A percentile compares a stretch with the other conserved stretches of the same genome.
These are phyloP conservation scores for Dothistroma pini DNA, from an alignment of 2,329 filamentous ascomycete species.

Conservation along the genomic window DNA sequence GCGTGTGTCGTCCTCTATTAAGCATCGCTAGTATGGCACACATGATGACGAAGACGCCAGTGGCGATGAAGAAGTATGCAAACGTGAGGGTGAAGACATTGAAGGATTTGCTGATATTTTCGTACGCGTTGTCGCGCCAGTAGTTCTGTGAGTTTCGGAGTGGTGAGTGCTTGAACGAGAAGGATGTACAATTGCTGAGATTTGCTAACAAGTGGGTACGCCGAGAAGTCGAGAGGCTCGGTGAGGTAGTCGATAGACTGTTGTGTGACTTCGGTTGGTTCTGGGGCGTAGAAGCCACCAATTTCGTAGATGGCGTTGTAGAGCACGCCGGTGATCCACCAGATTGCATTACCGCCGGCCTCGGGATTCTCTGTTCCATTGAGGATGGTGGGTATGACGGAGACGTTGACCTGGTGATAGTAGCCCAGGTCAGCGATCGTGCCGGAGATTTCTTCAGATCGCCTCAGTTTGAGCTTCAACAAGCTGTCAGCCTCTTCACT, in stretches of 20 bases:
- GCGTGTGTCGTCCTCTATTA: constrained; percentile 22
- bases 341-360: constrained; percentile 10
- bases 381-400: constrained; percentile 11
- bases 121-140: not conserved
- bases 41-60: constrained; percentile 29
- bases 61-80: constrained; percentile 29
- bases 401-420: constrained; percentile 1
- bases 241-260: not conserved
- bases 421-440: constrained; percentile 7
- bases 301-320: constrained; percentile 17
- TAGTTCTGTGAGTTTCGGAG: not conserved
- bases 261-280: not conserved
- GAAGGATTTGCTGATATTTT: constrained; percentile 7
- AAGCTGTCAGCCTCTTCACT: constrained; percentile 10
- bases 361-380: constrained; percentile 6
- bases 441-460: constrained; percentile 2
- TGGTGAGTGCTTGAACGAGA: not conserved
- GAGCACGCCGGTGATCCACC: constrained; percentile 12
- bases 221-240: constrained; percentile 6
- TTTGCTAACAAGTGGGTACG: not conserved
- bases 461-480: constrained; percentile 2
- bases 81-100: constrained; percentile 28
- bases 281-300: constrained; percentile 13
- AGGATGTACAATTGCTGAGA: not conserved
- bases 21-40: constrained; percentile 29